Evolutionary conservation across 164 flowering plant species (phyloP).

Genomic region (Macadamia integrifolia): DNA sequence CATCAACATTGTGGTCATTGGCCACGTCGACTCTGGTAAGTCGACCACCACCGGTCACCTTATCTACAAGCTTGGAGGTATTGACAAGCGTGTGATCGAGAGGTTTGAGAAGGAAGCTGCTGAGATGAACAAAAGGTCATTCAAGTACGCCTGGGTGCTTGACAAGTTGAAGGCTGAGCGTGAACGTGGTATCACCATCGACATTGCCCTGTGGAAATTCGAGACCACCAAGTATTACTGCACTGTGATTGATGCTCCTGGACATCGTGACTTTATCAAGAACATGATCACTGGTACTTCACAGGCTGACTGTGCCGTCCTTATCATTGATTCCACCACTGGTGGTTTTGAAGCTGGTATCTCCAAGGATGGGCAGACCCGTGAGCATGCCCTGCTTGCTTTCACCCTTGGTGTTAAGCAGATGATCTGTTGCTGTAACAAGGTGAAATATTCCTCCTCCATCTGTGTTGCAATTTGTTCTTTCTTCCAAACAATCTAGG

Average conservation of each 20-base stretch:
- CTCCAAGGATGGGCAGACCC: slow-evolving; percentile 88
- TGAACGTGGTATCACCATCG: slow-evolving; percentile 84
- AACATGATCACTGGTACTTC: slow-evolving; percentile 89
- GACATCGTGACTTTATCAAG: slow-evolving; percentile 83
- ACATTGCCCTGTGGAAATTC: slow-evolving; percentile 78
- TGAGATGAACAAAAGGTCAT: slow-evolving; percentile 88
- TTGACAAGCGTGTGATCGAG: slow-evolving; percentile 89
- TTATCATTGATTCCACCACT: slow-evolving; percentile 76
- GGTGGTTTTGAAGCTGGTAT: slow-evolving; percentile 91
- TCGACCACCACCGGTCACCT: slow-evolving; percentile 74
- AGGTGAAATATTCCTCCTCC: slow-evolving; percentile 26
- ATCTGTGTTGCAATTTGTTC: not conserved
- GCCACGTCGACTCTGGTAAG: slow-evolving; percentile 73
- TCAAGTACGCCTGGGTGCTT: slow-evolving; percentile 82
- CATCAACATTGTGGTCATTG: slow-evolving; percentile 65
- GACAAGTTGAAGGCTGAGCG: slow-evolving; percentile 90
- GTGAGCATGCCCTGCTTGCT: slow-evolving; percentile 80
- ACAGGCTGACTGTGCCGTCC: slow-evolving; percentile 81
- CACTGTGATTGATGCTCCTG: slow-evolving; percentile 87
- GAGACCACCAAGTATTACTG: slow-evolving; percentile 87
- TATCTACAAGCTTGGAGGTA: slow-evolving; percentile 85
- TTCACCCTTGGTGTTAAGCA: slow-evolving; percentile 80
- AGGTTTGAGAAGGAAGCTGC: slow-evolving; percentile 90
- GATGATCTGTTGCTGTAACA: slow-evolving; percentile 84
- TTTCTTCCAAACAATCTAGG: not conserved